Evolutionary conservation across 441 rosid species (phyloP).

Genomic region (Capsella rubella): DNA sequence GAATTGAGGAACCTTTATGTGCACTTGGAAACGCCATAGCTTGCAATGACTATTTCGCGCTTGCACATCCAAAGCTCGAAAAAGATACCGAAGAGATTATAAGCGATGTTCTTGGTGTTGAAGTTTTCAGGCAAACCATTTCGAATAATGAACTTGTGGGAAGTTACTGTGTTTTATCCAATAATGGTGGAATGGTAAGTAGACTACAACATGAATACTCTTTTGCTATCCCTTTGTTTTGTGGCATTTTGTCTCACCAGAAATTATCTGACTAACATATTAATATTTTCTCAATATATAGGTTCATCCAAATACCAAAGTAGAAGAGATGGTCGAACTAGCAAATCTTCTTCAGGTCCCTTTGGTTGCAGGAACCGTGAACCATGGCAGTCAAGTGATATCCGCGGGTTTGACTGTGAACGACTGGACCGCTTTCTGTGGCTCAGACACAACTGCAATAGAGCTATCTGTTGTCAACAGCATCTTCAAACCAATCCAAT

Average conservation of each 20-base stretch:
- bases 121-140: constrained; percentile 75
- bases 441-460: neutral
- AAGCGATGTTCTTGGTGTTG: constrained; percentile 80
- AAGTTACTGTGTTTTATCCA: constrained; percentile 77
- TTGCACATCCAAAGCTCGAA: constrained; percentile 79
- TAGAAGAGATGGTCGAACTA: too few relatives aligned
- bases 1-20: constrained; percentile 78
- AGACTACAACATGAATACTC: neutral
- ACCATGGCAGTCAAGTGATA: too few relatives aligned
- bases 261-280: neutral
- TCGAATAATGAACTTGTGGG: constrained; percentile 81
- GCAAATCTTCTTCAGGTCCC: too few relatives aligned
- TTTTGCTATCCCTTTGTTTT: neutral
- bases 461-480: neutral
- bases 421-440: too few relatives aligned
- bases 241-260: neutral
- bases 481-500: too few relatives aligned
- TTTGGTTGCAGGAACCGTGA: too few relatives aligned
- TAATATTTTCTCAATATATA: constrained; percentile 32
- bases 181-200: constrained; percentile 78
- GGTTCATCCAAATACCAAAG: constrained; percentile 45
- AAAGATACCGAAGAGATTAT: constrained; percentile 74
- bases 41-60: constrained; percentile 87
- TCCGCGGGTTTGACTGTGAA: too few relatives aligned
- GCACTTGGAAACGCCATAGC: constrained; percentile 85